These are phyloP conservation scores for Tubosaeta sp. DNA, from an alignment of 768 basidiomycete species.

Conservation along the genomic window DNA sequence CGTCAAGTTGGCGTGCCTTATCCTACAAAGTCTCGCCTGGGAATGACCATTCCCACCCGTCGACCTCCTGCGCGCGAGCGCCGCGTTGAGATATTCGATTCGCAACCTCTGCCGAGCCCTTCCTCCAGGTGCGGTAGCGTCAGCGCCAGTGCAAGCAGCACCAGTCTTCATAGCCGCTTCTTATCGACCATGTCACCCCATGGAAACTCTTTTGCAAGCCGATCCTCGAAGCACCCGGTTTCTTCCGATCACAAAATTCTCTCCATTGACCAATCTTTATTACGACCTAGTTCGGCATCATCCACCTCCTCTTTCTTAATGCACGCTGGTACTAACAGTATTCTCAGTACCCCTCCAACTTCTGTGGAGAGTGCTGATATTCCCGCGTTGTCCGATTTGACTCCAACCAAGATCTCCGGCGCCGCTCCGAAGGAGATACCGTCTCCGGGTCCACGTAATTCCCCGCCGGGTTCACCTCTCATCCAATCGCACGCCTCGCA, in stretches of 20 bases:
- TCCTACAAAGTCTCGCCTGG: conserved; percentile 57
- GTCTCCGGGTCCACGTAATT: neutral
- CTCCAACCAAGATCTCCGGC: conserved; percentile 21
- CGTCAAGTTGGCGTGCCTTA: conserved; percentile 78
- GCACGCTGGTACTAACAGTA: conserved; percentile 23
- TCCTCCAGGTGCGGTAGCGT: conserved; percentile 30
- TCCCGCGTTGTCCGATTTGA: conserved; percentile 35
- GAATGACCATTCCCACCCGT: conserved; percentile 56
- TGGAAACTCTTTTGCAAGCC: conserved; percentile 23
- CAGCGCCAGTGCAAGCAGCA: conserved; percentile 26
- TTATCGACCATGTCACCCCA: conserved; percentile 7
- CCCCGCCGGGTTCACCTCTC: conserved; percentile 18
- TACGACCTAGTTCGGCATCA: conserved; percentile 34
- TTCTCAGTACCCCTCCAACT: conserved; percentile 55
- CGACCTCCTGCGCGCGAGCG: conserved; percentile 45
- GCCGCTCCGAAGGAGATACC: conserved; percentile 1
- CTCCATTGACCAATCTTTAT: conserved; percentile 10
- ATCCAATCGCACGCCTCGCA: conserved; percentile 20
- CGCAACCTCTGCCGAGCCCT: conserved; percentile 69
- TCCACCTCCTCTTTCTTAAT: conserved; percentile 48
- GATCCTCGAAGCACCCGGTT: conserved; percentile 7
- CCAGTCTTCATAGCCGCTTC: conserved; percentile 17
- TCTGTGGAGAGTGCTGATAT: conserved; percentile 37
- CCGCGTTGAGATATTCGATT: conserved; percentile 79
- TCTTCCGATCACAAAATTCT: conserved; percentile 1